Percentiles rank a stretch among this genome's conserved stretches.
These are phyloP conservation scores for Hordeum pubiflorum DNA, from an alignment of 202 grass and related monocot species.

Conservation along the genomic window DNA sequence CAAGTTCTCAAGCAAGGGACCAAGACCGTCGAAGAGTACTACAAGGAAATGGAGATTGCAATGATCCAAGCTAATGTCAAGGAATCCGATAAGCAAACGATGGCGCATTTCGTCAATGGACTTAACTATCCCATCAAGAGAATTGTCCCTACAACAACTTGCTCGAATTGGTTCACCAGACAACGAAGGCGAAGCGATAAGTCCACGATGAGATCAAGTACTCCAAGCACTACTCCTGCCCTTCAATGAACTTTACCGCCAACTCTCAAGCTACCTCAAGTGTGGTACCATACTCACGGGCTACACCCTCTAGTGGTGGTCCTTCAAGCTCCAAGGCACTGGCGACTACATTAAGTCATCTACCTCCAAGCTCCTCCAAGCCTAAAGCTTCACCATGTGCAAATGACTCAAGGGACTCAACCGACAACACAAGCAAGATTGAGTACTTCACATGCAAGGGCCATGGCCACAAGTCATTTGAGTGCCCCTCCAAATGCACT, in stretches of 20 bases:
- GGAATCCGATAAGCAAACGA: neutral
- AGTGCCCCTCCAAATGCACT: neutral
- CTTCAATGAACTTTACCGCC: neutral
- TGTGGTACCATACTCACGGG: too few species aligned
- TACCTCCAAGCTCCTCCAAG: too few species aligned
- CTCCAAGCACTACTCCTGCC: neutral
- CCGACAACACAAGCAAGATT: neutral
- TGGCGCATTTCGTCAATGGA: neutral
- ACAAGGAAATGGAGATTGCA: neutral
- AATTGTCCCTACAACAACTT: neutral
- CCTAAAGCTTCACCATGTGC: too few species aligned
- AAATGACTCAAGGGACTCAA: too few species aligned
- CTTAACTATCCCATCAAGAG: neutral
- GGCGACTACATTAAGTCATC: too few species aligned
- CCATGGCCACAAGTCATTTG: neutral
- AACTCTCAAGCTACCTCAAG: neutral
- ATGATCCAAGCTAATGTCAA: neutral
- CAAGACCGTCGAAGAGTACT: neutral
- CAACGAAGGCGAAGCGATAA: neutral
- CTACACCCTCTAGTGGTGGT: neutral
- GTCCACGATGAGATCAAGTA: neutral
- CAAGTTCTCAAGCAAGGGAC: neutral
- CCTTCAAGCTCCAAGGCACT: neutral
- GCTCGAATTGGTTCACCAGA: neutral
- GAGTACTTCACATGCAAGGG: neutral